Evolutionary conservation across 2,329 filamentous ascomycete species (phyloP).

Genomic region (Raffaelea albimanens): DNA sequence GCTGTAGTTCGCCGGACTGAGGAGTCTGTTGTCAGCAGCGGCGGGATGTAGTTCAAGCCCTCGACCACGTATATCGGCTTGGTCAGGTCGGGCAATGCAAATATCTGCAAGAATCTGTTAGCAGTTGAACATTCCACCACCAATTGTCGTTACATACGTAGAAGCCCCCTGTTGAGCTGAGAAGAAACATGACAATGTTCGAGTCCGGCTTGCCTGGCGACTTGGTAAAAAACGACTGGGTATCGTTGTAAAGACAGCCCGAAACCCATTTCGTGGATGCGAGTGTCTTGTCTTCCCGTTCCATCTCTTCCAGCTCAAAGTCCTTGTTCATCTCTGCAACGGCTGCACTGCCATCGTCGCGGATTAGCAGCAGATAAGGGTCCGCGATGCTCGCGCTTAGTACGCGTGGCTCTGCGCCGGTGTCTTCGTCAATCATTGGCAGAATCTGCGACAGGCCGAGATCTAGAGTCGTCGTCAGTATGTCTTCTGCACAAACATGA

Average conservation of each 20-base stretch:
- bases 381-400: constrained; percentile 77
- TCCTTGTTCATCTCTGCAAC: constrained; percentile 71
- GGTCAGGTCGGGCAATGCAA: constrained; percentile 63
- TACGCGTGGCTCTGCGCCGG: constrained; percentile 68
- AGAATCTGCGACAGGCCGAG: constrained; percentile 84
- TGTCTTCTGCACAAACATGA: no score
- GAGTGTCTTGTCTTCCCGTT: constrained; percentile 48
- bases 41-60: constrained; percentile 68
- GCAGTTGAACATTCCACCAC: background rate
- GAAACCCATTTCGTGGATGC: constrained; percentile 65
- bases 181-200: constrained; percentile 63
- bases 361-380: constrained; percentile 72
- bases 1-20: constrained; percentile 58
- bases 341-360: constrained; percentile 74
- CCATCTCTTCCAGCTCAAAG: constrained; percentile 77
- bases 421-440: constrained; percentile 86
- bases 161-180: constrained; percentile 65
- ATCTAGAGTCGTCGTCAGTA: no score
- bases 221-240: constrained; percentile 39
- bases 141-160: constrained; percentile 53
- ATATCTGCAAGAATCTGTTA: constrained; percentile 46
- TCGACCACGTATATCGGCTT: constrained; percentile 66
- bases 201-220: constrained; percentile 31
- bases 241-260: constrained; percentile 74
- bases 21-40: constrained; percentile 64